Conservation (phyloP, 2,329 filamentous ascomycete species). For the Setomelanomma holmii region DNA sequence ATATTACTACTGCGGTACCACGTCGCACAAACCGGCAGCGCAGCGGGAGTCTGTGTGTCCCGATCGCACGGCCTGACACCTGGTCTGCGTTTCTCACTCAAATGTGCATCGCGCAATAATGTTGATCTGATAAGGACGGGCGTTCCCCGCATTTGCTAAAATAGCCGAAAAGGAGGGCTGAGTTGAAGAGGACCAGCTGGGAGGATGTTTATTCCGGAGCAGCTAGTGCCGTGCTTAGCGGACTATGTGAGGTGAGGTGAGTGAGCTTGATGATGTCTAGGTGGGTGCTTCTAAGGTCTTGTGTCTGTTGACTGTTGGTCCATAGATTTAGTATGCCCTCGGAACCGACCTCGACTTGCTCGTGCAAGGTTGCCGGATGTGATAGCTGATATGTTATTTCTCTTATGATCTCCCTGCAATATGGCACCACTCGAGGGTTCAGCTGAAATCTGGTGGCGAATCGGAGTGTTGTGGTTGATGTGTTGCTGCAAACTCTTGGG, state of each 20-base stretch:
- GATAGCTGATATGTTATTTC: constrained; percentile 10
- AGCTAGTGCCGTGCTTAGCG: neutral
- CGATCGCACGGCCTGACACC: constrained; percentile 16
- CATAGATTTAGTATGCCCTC: neutral
- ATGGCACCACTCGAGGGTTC: constrained; percentile 8
- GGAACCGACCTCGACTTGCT: neutral
- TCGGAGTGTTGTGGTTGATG: constrained; percentile 1
- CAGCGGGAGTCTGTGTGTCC: constrained; percentile 5
- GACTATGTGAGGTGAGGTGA: neutral
- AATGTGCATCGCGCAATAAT: neutral
- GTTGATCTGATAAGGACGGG: neutral
- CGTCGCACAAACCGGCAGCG: constrained; percentile 12
- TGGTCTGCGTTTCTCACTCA: constrained; percentile 10
- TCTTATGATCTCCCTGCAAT: constrained; percentile 18
- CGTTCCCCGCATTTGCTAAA: constrained; percentile 9
- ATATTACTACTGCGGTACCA: constrained; percentile 11
- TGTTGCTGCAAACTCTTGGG: neutral
- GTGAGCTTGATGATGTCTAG: neutral
- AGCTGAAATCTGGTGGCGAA: constrained; percentile 9
- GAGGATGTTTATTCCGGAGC: too few species aligned
- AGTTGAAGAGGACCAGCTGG: neutral
- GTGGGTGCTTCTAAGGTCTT: neutral
- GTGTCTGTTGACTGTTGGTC: neutral
- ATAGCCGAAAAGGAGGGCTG: constrained; percentile 1
- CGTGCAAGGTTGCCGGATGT: constrained; percentile 6